Base-by-base conservation (phyloP, 495 filamentous ascomycete genomes). In the Echria macrotheca region DNA sequence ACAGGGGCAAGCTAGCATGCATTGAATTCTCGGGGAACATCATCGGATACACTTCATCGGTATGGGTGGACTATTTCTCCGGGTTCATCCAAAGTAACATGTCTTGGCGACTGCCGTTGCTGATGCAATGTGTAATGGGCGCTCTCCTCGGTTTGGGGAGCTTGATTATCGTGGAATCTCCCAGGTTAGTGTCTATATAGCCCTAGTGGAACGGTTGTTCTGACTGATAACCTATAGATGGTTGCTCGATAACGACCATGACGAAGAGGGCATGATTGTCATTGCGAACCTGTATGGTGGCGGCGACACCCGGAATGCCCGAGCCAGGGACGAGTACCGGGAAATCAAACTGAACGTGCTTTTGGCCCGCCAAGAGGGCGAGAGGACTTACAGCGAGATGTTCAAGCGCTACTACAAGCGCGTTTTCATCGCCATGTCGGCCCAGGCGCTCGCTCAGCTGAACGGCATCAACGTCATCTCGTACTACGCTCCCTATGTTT, bases 381-480 rank as follows among this genome's bases (percentile, higher is more conserved):
- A 96, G 66, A 76, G 91, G 54, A 83, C 88, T 0, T 98, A 97
- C 61, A 54, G 66, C 8, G 94, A 98, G 54, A 98, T 98, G 93
- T 98, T 96, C 75, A 83, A 74, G 47, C 83, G 93, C 32, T 98
- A 98, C 70, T 76, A 76, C 57, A 91, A 84, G 53, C 89, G 93
- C 29, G 89, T 98, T 53, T 85, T 97, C 60, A 97, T 98, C 68
- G 93, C 93, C 66, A 98, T 98, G 94, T 97, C 93, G 6, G 93
- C 93, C 4, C 93, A 98, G 61, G 87, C 86, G 1, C 78, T 98
- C 44, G 94, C 93, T 14, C 93, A 98, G 65, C 77, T 97, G 18
- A 98, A 97, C 69, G 93, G 93, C 37, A 98, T 98, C 68, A 98
- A 98, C 69, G 94, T 98, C 55, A 98, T 98, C 46, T 97, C 93